Base-by-base conservation (phyloP, 176 grass and related monocot genomes). In the Musa itinerans region DNA sequence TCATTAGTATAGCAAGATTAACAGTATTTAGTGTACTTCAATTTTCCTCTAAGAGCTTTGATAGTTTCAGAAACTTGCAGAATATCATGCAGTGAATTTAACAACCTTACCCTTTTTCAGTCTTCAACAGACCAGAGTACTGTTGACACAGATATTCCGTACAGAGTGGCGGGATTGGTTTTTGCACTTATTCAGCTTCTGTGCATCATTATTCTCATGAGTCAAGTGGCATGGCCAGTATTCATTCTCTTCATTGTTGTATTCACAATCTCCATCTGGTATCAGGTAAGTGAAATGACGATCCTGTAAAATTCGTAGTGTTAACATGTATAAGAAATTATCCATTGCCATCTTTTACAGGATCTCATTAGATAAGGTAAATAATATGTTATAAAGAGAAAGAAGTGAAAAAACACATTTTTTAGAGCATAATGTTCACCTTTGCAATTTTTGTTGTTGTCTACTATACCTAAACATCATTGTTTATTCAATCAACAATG, bases 131-230 rank as follows among this genome's bases (percentile, higher is more conserved):
- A 96, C 80, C 92, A 96, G 78, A 86, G 76, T 49, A 92, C 89
- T 57, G 53, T 96, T 61, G 92, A 96, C 80, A 96, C 81, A 13
- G 89, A 96, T 68, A 96, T 96, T 74, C 92, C 92, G 10, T 96
- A 96, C 83, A 92, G 92, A 73, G 48, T 92, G 69, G 92, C 92
- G 63, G 92, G 92, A 54, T 77, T 96, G 49, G 76, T 89, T 80
- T 96, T 96, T 23, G 92, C 92, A 76, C 76, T 92, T 70, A 83
- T 96, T 85, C 87, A 96, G 76, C 89, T 96, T 62, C 79, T 96
- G 54, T 89, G 83, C 69, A 92, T 89, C 54, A 88, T 92, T 83
- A 68, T 88, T 78, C 84, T 96, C 3, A 89, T 96, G 92, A 89
- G 89, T 63, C 92, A 96, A 88, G 90, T 92, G 71, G 92, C 89